Evolutionary conservation across 768 basidiomycete genomes (phyloP), one percentile per base, ranked within the genome.

Genomic region (Mycena maculata): DNA sequence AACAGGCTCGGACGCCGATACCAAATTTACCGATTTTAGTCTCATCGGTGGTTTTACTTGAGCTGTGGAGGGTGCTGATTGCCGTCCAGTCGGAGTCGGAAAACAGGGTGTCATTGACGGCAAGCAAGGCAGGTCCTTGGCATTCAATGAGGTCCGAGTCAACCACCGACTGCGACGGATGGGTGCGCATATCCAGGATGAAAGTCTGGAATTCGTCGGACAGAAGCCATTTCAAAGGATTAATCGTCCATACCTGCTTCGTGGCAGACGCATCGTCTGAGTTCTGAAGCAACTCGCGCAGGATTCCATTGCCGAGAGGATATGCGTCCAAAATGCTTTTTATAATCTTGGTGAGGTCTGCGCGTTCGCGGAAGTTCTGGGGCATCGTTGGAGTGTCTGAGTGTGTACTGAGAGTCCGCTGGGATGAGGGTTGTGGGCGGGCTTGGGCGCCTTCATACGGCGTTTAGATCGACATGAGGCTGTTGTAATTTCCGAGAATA

Each of bases 11-110:
- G 30, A 76, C 74, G 3, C 78, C 78, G n/a, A 78, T 64, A 5
- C 76, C 77, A 47, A 76, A 77, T 57, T 78, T 79, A 10, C 77
- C 78, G 15, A 72, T 75, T 72, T 77, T 53, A 4, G 70, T 70
- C 22, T 73, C 73, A 44, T 79, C 78, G 3, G 69, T 49, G 7
- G 63, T 66, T 52, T 79, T 79, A 12, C 74, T 76, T 0, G 78
- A 79, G 12, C 71, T 60, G 47, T 76, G 72, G 48, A 78, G 74
- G 13, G 67, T 77, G 15, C 67, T 63, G 13, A 78, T 66, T 5
- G 74, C 77, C 10, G 59, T 55, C 78, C 77, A 79, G 52, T 79
- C 77, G 1, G 60, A 54, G 0, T 76, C 75, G 2, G 62, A 62
- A 47, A 79, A 77, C 1, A 67, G 22, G 3, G 74, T 68, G 59